phyloP scores from a whole-genome alignment of 352 stramenopile species.

The Phytophthora pinifolia region DNA sequence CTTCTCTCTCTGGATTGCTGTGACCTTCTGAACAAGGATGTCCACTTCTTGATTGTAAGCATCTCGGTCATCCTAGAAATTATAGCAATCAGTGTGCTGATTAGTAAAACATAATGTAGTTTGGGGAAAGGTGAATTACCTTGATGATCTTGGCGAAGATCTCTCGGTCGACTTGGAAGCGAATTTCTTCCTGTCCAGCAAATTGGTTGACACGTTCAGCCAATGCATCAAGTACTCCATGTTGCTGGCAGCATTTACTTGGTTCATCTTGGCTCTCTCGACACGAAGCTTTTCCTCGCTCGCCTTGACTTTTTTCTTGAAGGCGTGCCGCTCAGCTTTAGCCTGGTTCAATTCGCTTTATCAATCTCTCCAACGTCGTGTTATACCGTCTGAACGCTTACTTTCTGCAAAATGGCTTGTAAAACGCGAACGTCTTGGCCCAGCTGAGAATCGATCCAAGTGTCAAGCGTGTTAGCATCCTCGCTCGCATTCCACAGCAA shows the following conservation, averaged over 20 bases:
- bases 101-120: too few relatives aligned
- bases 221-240: too few relatives aligned
- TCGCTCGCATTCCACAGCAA: background rate
- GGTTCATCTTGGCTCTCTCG: slow-evolving; percentile 70
- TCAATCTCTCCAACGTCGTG: background rate
- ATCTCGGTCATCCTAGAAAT: slow-evolving; percentile 66
- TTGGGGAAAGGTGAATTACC: slow-evolving; percentile 31
- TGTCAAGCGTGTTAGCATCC: background rate
- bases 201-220: too few relatives aligned
- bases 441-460: slow-evolving; percentile 39
- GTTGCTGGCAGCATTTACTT: slow-evolving; percentile 32
- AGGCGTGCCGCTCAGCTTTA: slow-evolving; percentile 73
- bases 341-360: slow-evolving; percentile 30
- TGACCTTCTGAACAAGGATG: slow-evolving; percentile 68
- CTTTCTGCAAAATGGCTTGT: slow-evolving; percentile 77
- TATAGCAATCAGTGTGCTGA: background rate
- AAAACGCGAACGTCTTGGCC: slow-evolving; percentile 72
- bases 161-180: slow-evolving; percentile 80
- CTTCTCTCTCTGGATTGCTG: slow-evolving; percentile 68
- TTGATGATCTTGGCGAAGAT: slow-evolving; percentile 87
- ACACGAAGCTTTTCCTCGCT: slow-evolving; percentile 57
- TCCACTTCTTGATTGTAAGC: slow-evolving; percentile 75
- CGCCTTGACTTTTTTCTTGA: slow-evolving; percentile 81
- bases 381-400: slow-evolving; percentile 6
- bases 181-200: slow-evolving; percentile 56